Percentiles rank a stretch among this genome's conserved stretches.
phyloP scores from a whole-genome alignment of 345 rosid species.

The Aurinia saxatilis region DNA sequence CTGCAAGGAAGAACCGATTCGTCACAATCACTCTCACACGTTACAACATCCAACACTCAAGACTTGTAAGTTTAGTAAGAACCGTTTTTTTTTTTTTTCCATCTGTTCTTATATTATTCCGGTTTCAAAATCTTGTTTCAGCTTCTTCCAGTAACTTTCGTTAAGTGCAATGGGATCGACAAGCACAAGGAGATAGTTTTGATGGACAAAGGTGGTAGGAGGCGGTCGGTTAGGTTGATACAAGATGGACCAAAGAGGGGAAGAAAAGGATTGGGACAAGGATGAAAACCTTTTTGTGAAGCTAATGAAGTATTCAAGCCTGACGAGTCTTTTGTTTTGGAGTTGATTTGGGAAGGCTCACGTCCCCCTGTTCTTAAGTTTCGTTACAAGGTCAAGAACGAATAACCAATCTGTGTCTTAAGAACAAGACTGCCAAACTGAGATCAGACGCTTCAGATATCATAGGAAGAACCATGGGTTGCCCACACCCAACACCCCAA shows the following conservation, averaged over 20 bases:
- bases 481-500: too few species aligned
- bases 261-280: constrained; percentile 20
- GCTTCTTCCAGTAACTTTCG: neutral
- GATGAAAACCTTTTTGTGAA: constrained; percentile 10
- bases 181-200: neutral
- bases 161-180: neutral
- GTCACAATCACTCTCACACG: constrained; percentile 8
- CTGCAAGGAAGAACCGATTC: neutral
- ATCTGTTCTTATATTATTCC: neutral
- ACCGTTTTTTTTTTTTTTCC: neutral
- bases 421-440: too few species aligned
- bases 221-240: neutral
- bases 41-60: constrained; percentile 12
- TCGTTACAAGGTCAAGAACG: neutral
- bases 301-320: constrained; percentile 3
- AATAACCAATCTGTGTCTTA: neutral
- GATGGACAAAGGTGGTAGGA: constrained; percentile 11
- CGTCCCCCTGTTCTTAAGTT: constrained; percentile 14
- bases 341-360: constrained; percentile 11
- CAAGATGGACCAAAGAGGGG: neutral
- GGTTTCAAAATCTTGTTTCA: neutral
- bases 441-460: too few species aligned
- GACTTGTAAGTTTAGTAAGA: constrained; percentile 22
- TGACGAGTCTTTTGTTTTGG: constrained; percentile 1
- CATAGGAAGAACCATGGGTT: too few species aligned